Percentiles rank a stretch among this genome's conserved stretches.
phyloP scores from a whole-genome alignment of 148 eudicot genomes.

The Silene conica region DNA sequence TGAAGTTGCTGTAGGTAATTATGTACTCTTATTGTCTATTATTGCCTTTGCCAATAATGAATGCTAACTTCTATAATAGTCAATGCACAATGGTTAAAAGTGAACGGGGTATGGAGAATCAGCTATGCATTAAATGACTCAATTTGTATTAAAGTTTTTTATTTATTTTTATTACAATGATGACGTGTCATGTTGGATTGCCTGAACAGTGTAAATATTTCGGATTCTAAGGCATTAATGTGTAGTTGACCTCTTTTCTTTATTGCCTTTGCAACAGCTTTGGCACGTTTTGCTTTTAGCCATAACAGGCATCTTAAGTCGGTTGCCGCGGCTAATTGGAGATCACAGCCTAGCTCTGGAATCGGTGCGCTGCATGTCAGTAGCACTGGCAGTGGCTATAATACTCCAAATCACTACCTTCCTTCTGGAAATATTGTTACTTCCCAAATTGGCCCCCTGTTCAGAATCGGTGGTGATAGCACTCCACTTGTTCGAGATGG shows the following conservation, averaged over 20 bases:
- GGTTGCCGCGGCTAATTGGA: constrained; percentile 77
- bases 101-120: background rate
- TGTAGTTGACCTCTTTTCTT: background rate
- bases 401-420: constrained; percentile 53
- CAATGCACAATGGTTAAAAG: background rate
- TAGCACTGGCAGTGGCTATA: constrained; percentile 61
- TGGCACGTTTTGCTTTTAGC: constrained; percentile 90
- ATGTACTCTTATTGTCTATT: background rate
- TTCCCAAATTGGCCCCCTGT: constrained; percentile 63
- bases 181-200: background rate
- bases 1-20: constrained; percentile 85
- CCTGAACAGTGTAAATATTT: background rate
- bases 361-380: constrained; percentile 54
- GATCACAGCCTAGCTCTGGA: constrained; percentile 69
- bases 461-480: constrained; percentile 61
- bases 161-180: background rate
- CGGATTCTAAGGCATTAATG: background rate
- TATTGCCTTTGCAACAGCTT: constrained; percentile 50
- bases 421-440: constrained; percentile 54
- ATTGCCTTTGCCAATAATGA: background rate
- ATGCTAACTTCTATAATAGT: background rate
- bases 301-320: constrained; percentile 87
- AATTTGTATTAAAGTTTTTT: too few species aligned
- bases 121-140: background rate
- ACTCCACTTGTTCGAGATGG: constrained; percentile 61